Base-by-base conservation (phyloP, 2,329 filamentous ascomycete species). In the Acephala macrosclerotiorum region DNA sequence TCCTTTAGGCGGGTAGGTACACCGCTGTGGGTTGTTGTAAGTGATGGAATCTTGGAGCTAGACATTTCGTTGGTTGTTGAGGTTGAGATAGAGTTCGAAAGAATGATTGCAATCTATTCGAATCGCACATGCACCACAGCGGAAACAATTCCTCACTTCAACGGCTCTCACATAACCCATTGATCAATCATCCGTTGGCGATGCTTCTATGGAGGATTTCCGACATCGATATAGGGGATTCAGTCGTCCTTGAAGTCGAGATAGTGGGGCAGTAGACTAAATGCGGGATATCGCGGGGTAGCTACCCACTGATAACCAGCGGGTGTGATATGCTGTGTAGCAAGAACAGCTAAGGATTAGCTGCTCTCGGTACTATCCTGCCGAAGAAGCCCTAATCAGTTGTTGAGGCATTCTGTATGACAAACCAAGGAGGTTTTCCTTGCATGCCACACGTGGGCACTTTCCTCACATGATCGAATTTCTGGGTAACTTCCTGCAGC, bases 1-100 rank as follows among this genome's bases (percentile, higher is more conserved):
- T 70, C 63, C 35, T 66, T 47, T 3, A 73, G 63, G 6, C 72
- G 68, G 7, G 59, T 56, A 38, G 73, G 72, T 36, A 72, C 67
- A 26, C 73, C 73, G 42, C 68, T 72, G 56, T 75, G 71, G 6
- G 6, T 60, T 22, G 62, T 62, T 14, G 62, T 35, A 3, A 66
- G 53, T 7, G 29, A 65, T 55, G 66, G 68, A 26, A 63, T 64
- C 29, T 61, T 42, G 14, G 45, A 25, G 12, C 22, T 55, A 2
- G 36, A 38, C 51, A 67, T 61, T 9, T 49, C 40, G 42, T 29
- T 33, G 12, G 26, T 18, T 53, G 45, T 49, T 29, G 49, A 29
- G 22, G n/a, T 53, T 16, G 22, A 33, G 25, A 53, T 29, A 26
- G 25, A 16, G 11, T 53, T 33, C 12, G 49, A 14, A 18, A n/a